Conservation (phyloP, 176 grass and related monocot genomes). For the Hsuehochloa calcarea region DNA sequence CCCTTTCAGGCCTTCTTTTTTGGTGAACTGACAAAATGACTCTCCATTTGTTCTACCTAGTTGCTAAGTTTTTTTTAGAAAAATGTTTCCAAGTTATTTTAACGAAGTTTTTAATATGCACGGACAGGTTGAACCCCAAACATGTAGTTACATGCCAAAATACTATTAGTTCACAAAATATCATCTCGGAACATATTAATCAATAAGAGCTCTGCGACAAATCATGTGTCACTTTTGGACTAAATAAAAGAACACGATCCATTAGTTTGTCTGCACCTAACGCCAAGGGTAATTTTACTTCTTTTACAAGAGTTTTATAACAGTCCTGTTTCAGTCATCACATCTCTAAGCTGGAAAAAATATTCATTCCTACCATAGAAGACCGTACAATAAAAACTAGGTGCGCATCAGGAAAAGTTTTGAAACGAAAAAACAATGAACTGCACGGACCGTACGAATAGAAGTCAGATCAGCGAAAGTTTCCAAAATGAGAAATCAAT, state of each 20-base stretch:
- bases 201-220: background rate
- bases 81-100: background rate
- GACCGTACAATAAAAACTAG: background rate
- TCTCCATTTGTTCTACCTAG: background rate
- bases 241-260: background rate
- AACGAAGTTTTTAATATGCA: background rate
- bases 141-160: background rate
- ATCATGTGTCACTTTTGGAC: background rate
- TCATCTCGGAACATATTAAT: background rate
- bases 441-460: slow-evolving; percentile 28
- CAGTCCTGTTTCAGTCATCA: background rate
- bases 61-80: background rate
- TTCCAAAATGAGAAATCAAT: background rate
- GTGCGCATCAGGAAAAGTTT: background rate
- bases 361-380: background rate
- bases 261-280: background rate
- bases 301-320: background rate
- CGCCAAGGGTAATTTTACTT: background rate
- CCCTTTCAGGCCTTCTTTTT: slow-evolving; percentile 27
- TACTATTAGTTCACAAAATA: background rate
- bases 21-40: background rate
- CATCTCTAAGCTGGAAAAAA: background rate
- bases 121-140: background rate
- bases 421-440: background rate
- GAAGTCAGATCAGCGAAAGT: slow-evolving; percentile 15